phyloP scores from a whole-genome alignment of 257 asterid species.

The Forsythia viridissima region DNA sequence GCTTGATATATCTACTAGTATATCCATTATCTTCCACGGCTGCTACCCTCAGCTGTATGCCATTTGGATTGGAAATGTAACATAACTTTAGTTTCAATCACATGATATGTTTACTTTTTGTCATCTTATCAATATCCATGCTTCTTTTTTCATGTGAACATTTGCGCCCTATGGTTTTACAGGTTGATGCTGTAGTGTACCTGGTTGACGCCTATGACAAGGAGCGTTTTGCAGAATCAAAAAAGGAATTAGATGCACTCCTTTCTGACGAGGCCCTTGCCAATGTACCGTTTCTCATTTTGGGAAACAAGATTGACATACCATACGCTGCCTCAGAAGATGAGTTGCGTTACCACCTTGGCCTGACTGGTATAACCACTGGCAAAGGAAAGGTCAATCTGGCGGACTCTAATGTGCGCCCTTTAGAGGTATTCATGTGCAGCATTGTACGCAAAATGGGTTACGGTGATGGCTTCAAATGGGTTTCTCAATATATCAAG shows the following conservation, averaged over 20 bases:
- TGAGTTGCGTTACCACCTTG: conserved; percentile 20
- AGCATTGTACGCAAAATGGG: conserved; percentile 30
- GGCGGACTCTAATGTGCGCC: conserved; percentile 17
- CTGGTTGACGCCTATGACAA: conserved; percentile 24
- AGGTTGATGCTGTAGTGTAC: conserved; percentile 27
- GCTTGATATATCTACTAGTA: too few species aligned
- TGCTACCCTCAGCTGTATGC: too few species aligned
- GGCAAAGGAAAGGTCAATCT: conserved; percentile 28
- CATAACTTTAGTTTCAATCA: neutral
- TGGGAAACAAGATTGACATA: conserved; percentile 28
- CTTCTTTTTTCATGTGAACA: neutral
- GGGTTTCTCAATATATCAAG: conserved; percentile 28
- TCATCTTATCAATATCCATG: neutral
- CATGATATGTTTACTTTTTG: neutral
- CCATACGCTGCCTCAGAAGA: conserved; percentile 30
- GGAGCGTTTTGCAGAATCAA: conserved; percentile 25
- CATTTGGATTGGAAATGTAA: too few species aligned
- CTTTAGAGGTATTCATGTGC: conserved; percentile 29
- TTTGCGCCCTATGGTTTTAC: neutral
- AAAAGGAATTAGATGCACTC: conserved; percentile 24
- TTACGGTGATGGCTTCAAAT: conserved; percentile 5
- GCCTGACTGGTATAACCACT: conserved; percentile 24
- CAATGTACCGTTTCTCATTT: conserved; percentile 22
- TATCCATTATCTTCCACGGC: too few species aligned
- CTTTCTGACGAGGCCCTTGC: conserved; percentile 24